Evolutionary conservation across 176 grass and related monocot species (phyloP).

Genomic region (Leersia perrieri): DNA sequence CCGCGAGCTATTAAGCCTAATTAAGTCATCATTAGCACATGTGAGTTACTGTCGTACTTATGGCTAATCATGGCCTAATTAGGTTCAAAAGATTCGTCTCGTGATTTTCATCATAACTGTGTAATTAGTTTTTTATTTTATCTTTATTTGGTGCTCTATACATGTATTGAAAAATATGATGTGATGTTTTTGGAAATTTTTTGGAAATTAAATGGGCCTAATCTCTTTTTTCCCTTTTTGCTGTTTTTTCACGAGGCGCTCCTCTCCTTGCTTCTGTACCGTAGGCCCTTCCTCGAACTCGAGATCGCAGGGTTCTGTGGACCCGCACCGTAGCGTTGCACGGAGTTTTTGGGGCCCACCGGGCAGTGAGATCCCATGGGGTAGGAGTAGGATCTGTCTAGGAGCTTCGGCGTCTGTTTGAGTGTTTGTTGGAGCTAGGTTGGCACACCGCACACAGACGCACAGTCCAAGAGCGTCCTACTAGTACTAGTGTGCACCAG

Average conservation of each 20-base stretch:
- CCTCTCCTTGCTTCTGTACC: not conserved
- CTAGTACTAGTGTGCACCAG: not conserved
- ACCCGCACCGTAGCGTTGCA: not conserved
- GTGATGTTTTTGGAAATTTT: too few species aligned
- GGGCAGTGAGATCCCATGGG: not conserved
- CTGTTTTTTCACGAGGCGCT: slow-evolving; percentile 8
- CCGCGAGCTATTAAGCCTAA: too few species aligned
- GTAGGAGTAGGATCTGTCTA: not conserved
- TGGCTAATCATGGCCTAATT: too few species aligned
- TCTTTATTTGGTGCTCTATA: too few species aligned
- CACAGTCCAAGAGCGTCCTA: not conserved
- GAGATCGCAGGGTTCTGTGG: not conserved
- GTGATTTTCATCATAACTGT: too few species aligned
- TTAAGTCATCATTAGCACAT: too few species aligned
- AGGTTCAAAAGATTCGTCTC: too few species aligned
- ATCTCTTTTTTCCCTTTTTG: not conserved
- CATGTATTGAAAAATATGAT: too few species aligned
- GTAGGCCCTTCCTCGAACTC: not conserved
- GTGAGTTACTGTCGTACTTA: too few species aligned
- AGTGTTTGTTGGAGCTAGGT: too few species aligned
- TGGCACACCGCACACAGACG: not conserved
- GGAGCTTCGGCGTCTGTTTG: slow-evolving; percentile 7
- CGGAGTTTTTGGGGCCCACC: not conserved
- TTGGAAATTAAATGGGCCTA: too few species aligned
- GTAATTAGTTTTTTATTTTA: too few species aligned